Percentiles rank a stretch among this genome's conserved stretches.
phyloP scores from a whole-genome alignment of 164 flowering plant genomes.

The Echeveria elegans region DNA sequence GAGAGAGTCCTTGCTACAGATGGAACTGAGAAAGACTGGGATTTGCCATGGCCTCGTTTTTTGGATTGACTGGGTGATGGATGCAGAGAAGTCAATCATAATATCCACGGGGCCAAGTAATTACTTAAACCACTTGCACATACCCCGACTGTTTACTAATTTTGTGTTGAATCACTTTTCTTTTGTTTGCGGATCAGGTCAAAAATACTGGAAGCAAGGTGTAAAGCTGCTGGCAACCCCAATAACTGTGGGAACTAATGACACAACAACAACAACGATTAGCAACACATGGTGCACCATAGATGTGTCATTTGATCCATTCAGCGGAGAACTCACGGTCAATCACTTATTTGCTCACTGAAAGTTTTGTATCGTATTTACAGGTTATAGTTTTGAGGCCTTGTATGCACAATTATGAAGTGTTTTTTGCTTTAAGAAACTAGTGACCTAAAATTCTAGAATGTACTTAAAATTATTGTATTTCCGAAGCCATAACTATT shows the following conservation, averaged over 20 bases:
- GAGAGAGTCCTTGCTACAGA: slow-evolving; percentile 26
- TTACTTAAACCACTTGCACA: background rate
- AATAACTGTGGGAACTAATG: slow-evolving; percentile 23
- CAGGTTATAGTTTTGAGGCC: background rate
- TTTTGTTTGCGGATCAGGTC: slow-evolving; percentile 27
- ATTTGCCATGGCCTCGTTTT: slow-evolving; percentile 80
- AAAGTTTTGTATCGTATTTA: background rate
- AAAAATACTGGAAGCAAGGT: slow-evolving; percentile 82
- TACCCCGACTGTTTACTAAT: background rate
- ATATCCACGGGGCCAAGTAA: slow-evolving; percentile 81
- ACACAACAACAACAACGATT: slow-evolving; percentile 12
- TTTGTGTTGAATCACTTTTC: background rate
- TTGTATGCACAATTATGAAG: too few relatives aligned
- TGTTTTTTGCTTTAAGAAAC: too few relatives aligned
- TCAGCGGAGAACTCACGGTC: slow-evolving; percentile 43
- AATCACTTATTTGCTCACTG: slow-evolving; percentile 23
- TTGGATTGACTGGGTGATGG: slow-evolving; percentile 97
- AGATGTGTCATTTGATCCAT: slow-evolving; percentile 56
- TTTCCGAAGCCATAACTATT: too few relatives aligned
- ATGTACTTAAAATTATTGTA: too few relatives aligned
- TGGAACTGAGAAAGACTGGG: slow-evolving; percentile 46
- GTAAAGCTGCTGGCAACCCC: slow-evolving; percentile 74
- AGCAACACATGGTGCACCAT: slow-evolving; percentile 25
- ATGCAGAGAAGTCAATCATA: slow-evolving; percentile 34
- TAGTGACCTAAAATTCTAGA: too few relatives aligned